phyloP scores from a whole-genome alignment of 768 basidiomycete species.

The Boletus sp. region DNA sequence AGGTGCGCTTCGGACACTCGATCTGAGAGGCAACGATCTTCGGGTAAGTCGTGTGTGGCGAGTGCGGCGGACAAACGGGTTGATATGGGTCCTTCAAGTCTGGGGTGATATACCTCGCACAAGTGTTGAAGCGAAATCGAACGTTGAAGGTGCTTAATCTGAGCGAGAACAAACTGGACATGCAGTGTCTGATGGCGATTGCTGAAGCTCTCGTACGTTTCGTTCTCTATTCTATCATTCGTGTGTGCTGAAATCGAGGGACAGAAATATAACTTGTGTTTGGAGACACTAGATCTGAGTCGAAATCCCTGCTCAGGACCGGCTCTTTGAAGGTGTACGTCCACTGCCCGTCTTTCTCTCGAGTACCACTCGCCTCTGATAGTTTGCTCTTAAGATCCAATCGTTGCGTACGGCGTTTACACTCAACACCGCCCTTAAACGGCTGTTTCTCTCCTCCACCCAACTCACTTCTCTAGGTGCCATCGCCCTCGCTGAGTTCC shows the following conservation, averaged over 20 bases:
- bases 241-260: background rate
- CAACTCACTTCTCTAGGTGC: constrained; percentile 79
- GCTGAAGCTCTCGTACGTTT: constrained; percentile 83
- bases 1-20: constrained; percentile 84
- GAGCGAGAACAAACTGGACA: constrained; percentile 91
- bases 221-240: background rate
- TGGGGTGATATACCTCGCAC: constrained; percentile 88
- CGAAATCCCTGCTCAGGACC: constrained; percentile 94
- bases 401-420: constrained; percentile 92
- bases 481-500: constrained; percentile 93
- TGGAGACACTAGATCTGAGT: constrained; percentile 93
- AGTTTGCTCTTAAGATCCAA: constrained; percentile 51
- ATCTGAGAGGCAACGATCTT: constrained; percentile 90
- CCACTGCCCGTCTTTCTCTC: background rate
- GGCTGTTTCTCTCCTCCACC: constrained; percentile 88
- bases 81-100: constrained; percentile 33
- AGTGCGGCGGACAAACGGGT: background rate
- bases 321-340: constrained; percentile 83
- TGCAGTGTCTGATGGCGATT: constrained; percentile 70
- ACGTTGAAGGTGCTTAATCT: constrained; percentile 93
- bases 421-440: constrained; percentile 86
- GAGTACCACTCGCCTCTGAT: background rate
- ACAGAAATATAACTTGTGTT: constrained; percentile 90
- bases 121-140: constrained; percentile 93
- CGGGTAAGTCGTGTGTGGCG: constrained; percentile 52